Conservation (phyloP, 495 filamentous ascomycete genomes). For the Lepidopterella palustris region DNA sequence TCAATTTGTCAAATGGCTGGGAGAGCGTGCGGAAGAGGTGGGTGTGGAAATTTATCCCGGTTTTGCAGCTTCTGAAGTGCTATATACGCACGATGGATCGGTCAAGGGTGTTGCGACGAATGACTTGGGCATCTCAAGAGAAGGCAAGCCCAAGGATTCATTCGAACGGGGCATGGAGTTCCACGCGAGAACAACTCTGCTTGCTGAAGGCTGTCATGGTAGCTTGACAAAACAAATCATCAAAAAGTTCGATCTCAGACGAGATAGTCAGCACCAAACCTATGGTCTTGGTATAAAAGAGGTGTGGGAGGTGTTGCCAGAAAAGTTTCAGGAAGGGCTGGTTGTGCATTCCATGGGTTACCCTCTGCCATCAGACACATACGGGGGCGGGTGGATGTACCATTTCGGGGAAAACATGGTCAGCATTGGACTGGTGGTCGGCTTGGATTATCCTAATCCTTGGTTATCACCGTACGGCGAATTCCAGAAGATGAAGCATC, state of each 20-base stretch:
- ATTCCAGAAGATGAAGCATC: constrained; percentile 98
- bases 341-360: constrained; percentile 91
- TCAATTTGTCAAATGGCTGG: constrained; percentile 90
- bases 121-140: constrained; percentile 74
- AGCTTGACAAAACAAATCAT: constrained; percentile 92
- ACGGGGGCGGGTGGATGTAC: constrained; percentile 97
- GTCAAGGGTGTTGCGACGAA: constrained; percentile 96
- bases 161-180: constrained; percentile 99
- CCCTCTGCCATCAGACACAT: constrained; percentile 80
- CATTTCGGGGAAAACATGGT: constrained; percentile 98
- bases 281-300: constrained; percentile 95
- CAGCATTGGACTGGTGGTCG: constrained; percentile 86
- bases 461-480: constrained; percentile 94
- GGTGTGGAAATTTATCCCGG: constrained; percentile 99
- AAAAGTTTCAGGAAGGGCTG: constrained; percentile 84
- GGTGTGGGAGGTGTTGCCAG: constrained; percentile 91
- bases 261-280: constrained; percentile 86
- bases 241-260: constrained; percentile 87
- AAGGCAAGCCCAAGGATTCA: constrained; percentile 78
- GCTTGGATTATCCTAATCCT: constrained; percentile 92
- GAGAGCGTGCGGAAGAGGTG: constrained; percentile 87
- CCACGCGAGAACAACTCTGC: constrained; percentile 86
- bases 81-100: constrained; percentile 79
- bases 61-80: constrained; percentile 87
- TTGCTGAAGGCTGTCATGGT: constrained; percentile 94